Evolutionary conservation across 2,329 filamentous ascomycete species (phyloP).

Genomic region (Paraconiothyrium sp.): DNA sequence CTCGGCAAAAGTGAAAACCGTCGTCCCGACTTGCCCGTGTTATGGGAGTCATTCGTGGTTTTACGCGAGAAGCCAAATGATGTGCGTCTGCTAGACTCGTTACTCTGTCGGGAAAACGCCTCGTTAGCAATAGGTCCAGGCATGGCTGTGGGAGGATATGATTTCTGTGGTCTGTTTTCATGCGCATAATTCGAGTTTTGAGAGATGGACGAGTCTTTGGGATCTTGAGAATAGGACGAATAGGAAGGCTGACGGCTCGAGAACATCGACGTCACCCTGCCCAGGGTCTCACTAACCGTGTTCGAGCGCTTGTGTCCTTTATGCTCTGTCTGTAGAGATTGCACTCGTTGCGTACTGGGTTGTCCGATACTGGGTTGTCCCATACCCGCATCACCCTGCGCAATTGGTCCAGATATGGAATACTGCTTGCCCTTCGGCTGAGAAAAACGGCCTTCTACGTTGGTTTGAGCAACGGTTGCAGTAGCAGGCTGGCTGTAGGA

Average conservation of each 20-base stretch:
- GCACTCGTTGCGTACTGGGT: slow-evolving; percentile 64
- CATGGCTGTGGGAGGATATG: slow-evolving; percentile 93
- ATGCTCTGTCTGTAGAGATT: slow-evolving; percentile 66
- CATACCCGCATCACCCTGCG: slow-evolving; percentile 56
- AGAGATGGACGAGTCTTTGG: slow-evolving; percentile 40
- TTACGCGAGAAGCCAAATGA: slow-evolving; percentile 62
- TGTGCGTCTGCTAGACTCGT: slow-evolving; percentile 58
- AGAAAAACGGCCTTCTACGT: slow-evolving; percentile 87
- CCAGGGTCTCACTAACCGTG: slow-evolving; percentile 77
- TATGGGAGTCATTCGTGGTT: slow-evolving; percentile 50
- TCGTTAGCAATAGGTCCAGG: slow-evolving; percentile 72
- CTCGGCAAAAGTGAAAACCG: slow-evolving; percentile 62
- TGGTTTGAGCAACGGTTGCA: slow-evolving; percentile 86
- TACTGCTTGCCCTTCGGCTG: slow-evolving; percentile 76
- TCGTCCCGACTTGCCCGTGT: slow-evolving; percentile 53
- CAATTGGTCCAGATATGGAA: slow-evolving; percentile 73
- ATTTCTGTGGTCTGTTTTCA: slow-evolving; percentile 68
- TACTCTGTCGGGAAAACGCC: slow-evolving; percentile 61
- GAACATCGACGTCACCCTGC: slow-evolving; percentile 83
- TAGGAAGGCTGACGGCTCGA: slow-evolving; percentile 60
- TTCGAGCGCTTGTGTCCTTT: slow-evolving; percentile 75
- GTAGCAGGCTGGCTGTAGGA: slow-evolving; percentile 90
- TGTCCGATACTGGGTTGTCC: slow-evolving; percentile 63
- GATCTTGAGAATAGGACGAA: slow-evolving; percentile 41
- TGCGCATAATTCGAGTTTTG: slow-evolving; percentile 60